Base-by-base conservation (phyloP, 148 eudicot genomes). In the Oxyria digyna region DNA sequence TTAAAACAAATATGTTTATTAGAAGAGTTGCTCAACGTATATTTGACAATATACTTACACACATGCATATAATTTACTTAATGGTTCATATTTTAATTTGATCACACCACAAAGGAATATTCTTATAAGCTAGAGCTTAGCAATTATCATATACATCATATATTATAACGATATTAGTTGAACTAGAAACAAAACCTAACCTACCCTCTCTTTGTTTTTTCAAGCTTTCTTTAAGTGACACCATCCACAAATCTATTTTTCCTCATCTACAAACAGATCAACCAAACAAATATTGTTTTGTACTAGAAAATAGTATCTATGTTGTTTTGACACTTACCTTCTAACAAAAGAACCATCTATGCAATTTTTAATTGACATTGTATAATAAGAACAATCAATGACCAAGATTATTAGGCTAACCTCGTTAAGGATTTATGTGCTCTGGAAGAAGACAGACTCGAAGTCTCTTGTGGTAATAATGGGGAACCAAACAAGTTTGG, bases 71-170 rank as follows among this genome's bases (percentile, higher is more conserved):
- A 5, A 1, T 27, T 26, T 9, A 49, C 8, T 49, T 49, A 17
- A 45, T 20, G 26, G 57, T 20, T 49, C 57, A 49, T 49, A 55
- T 18, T 33, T 35, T 14, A 20, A 38, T 17, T 64, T 64, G 13
- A 37, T 33, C 69, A 66, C 45, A 66, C 29, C 69, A 66, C 46
- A 1, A 35, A 66, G 2, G 8, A 37, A 7, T 14, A 35, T 27
- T 10, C 46, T 18, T 66, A 65, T 23, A 18, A 66, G 69, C 69
- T 66, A 66, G 69, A 66, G 69, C 46, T 37, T 66, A 66, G 69
- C 69, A 37, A 37, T 38, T 18, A 66, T 66, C 45, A 43, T 66
- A 42, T 23, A 64, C n/a, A 64, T n/a, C n/a, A n/a, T n/a, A n/a
- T n/a, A n/a, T n/a, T n/a, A 64, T 14, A 55, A 26, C 13, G 26